phyloP scores from a whole-genome alignment of 2,329 filamentous ascomycete genomes.

The Hirsutella minnesotensis region DNA sequence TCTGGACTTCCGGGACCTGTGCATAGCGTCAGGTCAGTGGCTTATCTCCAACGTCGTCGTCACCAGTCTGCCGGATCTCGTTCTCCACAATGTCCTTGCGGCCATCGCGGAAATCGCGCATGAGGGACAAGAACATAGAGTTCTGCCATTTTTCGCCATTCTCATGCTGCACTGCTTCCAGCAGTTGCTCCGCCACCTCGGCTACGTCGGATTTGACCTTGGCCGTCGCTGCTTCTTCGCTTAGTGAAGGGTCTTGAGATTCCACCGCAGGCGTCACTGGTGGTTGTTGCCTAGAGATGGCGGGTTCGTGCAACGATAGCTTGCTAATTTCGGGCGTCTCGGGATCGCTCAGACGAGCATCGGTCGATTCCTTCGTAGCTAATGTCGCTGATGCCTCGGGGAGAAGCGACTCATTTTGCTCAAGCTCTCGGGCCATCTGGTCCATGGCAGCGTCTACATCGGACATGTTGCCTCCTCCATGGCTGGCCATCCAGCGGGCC shows the following conservation, averaged over 20 bases:
- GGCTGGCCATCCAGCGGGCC: constrained; percentile 26
- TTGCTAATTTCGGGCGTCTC: constrained; percentile 20
- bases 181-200: constrained; percentile 28
- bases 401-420: constrained; percentile 20
- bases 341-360: constrained; percentile 14
- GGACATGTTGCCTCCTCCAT: constrained; percentile 21
- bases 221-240: constrained; percentile 2
- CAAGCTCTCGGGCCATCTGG: constrained; percentile 27
- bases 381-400: constrained; percentile 8
- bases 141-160: constrained; percentile 34
- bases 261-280: neutral
- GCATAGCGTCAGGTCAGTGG: constrained; percentile 7
- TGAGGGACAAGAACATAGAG: constrained; percentile 30
- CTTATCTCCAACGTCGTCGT: constrained; percentile 1
- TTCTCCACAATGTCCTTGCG: constrained; percentile 31
- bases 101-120: constrained; percentile 33
- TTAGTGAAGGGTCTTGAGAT: neutral
- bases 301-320: constrained; percentile 14
- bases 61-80: constrained; percentile 23
- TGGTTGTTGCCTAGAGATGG: neutral
- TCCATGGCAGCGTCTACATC: constrained; percentile 31
- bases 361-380: neutral
- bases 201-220: constrained; percentile 24
- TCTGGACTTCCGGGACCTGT: no score
- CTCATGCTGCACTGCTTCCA: constrained; percentile 31